Base-by-base conservation (phyloP, 2,329 filamentous ascomycete genomes). In the Penicillium sp. region DNA sequence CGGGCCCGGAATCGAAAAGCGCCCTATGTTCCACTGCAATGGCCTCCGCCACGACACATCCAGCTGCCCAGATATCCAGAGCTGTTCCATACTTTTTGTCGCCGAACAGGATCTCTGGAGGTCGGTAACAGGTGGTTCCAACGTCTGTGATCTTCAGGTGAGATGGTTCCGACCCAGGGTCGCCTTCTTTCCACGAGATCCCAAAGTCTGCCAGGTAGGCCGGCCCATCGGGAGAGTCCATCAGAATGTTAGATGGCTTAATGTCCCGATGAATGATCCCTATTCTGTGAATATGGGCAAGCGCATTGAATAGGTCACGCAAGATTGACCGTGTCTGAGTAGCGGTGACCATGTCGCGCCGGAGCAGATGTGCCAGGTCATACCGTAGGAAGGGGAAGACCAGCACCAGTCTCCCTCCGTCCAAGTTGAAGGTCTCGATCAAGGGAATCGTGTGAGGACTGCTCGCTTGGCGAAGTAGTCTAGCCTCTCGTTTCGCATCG, bases 221-320 rank as follows among this genome's bases (percentile, higher is more conserved):
- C 4, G 89, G 87, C 0, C 87, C 88, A 5, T 79, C 74, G 0
- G 79, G 73, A 0, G 84, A 82, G 37, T 79, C 74, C 40, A 95
- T 78, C 7, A 96, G 76, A 31, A 98, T 79, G 46, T 95, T 95
- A 0, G 89, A 90, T 0, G 93, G 93, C 65, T 98, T 98, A 65
- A 98, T 75, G 65, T 98, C 93, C 49, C 93, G 84, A 67, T 98
- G 93, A 47, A 98, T 86, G 50, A 98, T 90, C 6, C 83, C 86
- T 23, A 82, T 72, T 6, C 68, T 59, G 66, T 98, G 93, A 2
- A 96, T 75, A 59, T 87, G 79, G 1, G 72, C 73, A 2, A 98
- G 78, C 6, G 82, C 91, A 3, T 72, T 68, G 64, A 96, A 87
- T 6, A 93, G 65, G 58, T 91, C 84, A 9, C 72, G 70, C 78